Percentiles rank a stretch among this genome's conserved stretches.
These are phyloP conservation scores for Tarenaya hassleriana DNA, from an alignment of 345 rosid species.

Conservation along the genomic window DNA sequence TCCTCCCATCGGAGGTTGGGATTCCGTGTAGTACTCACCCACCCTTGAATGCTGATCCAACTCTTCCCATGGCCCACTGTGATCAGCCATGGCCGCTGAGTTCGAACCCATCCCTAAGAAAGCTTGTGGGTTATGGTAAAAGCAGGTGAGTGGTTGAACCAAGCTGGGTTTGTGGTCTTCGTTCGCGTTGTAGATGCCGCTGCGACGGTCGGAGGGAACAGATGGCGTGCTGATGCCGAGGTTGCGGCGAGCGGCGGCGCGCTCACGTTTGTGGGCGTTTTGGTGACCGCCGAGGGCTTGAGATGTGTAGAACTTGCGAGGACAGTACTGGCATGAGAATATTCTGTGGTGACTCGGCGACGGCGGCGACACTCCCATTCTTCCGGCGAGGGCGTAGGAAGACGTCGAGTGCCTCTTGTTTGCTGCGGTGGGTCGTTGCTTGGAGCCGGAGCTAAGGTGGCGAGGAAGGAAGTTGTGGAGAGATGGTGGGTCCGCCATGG, in stretches of 20 bases:
- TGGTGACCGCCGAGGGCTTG: constrained; percentile 99
- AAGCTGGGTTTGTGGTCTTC: constrained; percentile 6
- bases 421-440: constrained; percentile 18
- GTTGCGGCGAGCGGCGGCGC: constrained; percentile 21
- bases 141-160: constrained; percentile 19
- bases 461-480: constrained; percentile 7
- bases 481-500: neutral
- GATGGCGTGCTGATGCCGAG: neutral
- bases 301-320: constrained; percentile 83
- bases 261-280: constrained; percentile 91
- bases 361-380: neutral
- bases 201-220: neutral
- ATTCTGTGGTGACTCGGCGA: constrained; percentile 32
- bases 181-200: constrained; percentile 2
- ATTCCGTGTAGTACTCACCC: neutral
- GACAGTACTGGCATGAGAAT: constrained; percentile 77
- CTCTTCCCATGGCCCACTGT: neutral
- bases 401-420: constrained; percentile 11
- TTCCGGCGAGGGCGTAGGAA: constrained; percentile 6
- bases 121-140: constrained; percentile 12
- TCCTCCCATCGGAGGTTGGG: neutral
- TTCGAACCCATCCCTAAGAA: neutral
- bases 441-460: constrained; percentile 19
- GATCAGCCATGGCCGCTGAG: neutral
- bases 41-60: neutral